Evolutionary conservation across 2,329 filamentous ascomycete genomes (phyloP).

Genomic region (Arthrobotrys entomopaga): DNA sequence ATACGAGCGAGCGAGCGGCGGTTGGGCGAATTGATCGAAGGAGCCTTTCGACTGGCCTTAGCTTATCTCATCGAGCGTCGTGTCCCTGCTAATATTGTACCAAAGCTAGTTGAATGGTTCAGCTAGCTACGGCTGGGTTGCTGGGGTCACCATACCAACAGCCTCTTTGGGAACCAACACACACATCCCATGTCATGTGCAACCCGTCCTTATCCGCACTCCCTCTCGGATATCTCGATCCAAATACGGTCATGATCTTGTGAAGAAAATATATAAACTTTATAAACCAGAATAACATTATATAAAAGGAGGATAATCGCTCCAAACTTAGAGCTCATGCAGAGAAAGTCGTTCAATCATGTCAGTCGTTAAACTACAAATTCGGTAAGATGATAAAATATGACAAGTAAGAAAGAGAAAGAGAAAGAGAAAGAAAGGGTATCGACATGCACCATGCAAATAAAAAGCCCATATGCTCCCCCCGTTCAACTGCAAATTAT

Average conservation of each 20-base stretch:
- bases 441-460: not conserved
- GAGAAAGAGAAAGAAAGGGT: not conserved
- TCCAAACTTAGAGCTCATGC: not conserved
- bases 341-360: slow-evolving; percentile 2
- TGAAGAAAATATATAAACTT: no score
- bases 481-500: no score
- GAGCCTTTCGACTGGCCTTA: no score
- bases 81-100: slow-evolving; percentile 1
- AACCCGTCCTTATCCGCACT: not conserved
- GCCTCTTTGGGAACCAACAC: slow-evolving; percentile 23
- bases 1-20: slow-evolving; percentile 29
- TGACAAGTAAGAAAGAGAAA: not conserved
- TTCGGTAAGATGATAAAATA: no score
- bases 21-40: no score
- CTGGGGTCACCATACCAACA: slow-evolving; percentile 24
- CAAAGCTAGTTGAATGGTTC: slow-evolving; percentile 19
- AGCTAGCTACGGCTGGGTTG: not conserved
- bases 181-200: slow-evolving; percentile 33
- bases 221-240: not conserved
- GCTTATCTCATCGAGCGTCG: no score
- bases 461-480: no score
- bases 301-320: no score
- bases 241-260: no score
- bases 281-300: no score
- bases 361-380: not conserved